phyloP scores from a whole-genome alignment of 768 basidiomycete species.

The Psilocybe sp. region DNA sequence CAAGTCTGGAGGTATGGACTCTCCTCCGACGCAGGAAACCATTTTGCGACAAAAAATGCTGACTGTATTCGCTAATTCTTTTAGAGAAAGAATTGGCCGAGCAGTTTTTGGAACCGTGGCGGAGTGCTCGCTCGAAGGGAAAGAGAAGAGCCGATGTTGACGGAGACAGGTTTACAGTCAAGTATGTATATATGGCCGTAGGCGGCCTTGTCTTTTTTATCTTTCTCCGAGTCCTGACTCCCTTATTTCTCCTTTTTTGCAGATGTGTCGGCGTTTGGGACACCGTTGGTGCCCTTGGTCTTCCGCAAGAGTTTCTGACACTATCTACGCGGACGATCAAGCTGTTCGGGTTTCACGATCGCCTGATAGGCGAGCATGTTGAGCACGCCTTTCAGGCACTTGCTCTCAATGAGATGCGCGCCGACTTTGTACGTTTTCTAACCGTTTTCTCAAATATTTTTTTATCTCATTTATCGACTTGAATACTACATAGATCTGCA shows the following conservation, averaged over 20 bases:
- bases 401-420: slow-evolving; percentile 63
- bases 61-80: neutral
- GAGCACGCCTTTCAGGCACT: slow-evolving; percentile 67
- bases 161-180: slow-evolving; percentile 51
- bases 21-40: neutral
- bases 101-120: slow-evolving; percentile 53
- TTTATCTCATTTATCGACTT: neutral
- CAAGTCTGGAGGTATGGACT: slow-evolving; percentile 9
- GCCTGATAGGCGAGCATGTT: slow-evolving; percentile 57
- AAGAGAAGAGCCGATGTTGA: slow-evolving; percentile 47
- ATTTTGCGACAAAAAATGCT: neutral
- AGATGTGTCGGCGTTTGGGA: slow-evolving; percentile 79
- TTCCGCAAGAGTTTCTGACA: slow-evolving; percentile 62
- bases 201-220: neutral
- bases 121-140: slow-evolving; percentile 45
- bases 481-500: slow-evolving; percentile 51
- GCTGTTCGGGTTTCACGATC: slow-evolving; percentile 67
- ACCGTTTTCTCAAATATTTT: neutral
- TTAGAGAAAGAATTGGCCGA: slow-evolving; percentile 39
- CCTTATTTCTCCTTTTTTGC: slow-evolving; percentile 2
- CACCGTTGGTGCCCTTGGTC: slow-evolving; percentile 68
- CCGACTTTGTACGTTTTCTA: slow-evolving; percentile 56
- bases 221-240: neutral
- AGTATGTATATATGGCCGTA: slow-evolving; percentile 36
- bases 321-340: slow-evolving; percentile 39